phyloP scores from a whole-genome alignment of 148 eudicot genomes.

The Tetragonia tetragonoides region DNA sequence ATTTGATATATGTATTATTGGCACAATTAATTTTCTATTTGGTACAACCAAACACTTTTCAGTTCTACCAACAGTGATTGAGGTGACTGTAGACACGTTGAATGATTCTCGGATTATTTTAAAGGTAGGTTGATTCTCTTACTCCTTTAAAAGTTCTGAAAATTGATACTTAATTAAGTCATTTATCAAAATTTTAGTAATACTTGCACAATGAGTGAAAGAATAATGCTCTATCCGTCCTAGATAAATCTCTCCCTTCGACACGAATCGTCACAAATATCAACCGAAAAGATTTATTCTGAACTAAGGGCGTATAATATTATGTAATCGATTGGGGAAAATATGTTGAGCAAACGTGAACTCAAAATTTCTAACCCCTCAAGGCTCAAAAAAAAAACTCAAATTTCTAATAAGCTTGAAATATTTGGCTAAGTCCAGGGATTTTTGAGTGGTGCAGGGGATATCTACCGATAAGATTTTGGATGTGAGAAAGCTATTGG shows the following conservation, averaged over 20 bases:
- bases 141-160: no score
- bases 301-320: no score
- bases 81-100: conserved; percentile 53
- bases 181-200: no score
- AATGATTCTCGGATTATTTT: conserved; percentile 62
- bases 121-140: conserved; percentile 42
- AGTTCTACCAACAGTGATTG: conserved; percentile 82
- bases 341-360: neutral
- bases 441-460: conserved; percentile 47
- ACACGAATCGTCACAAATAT: no score
- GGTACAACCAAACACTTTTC: neutral
- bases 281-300: no score
- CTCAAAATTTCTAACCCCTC: neutral
- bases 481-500: conserved; percentile 76
- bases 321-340: neutral
- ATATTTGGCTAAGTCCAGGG: conserved; percentile 3
- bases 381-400: no score
- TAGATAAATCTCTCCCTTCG: no score
- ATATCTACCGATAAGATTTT: conserved; percentile 93
- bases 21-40: neutral
- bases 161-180: no score
- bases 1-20: no score
- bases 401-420: no score
- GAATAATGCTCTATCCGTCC: no score
- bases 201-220: no score